Percentiles rank a stretch among this genome's conserved stretches.
Conservation (phyloP, 805 yeast species). For the Babjeviella inositovora region DNA sequence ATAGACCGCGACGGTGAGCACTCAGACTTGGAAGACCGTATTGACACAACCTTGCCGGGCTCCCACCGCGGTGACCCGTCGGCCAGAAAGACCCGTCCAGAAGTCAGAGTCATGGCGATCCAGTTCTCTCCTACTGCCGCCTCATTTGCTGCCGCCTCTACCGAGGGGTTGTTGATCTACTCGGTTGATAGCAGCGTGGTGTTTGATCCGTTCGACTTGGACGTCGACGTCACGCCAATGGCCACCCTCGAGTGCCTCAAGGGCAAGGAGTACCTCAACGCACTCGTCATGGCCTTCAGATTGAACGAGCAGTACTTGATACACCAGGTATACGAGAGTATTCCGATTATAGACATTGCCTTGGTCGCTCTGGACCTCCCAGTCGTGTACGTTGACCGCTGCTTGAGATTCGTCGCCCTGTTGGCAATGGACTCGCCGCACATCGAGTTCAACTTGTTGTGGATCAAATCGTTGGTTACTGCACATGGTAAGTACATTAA, state of each 20-base stretch:
- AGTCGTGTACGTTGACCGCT: conserved; percentile 49
- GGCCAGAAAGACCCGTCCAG: conserved; percentile 61
- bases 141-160: conserved; percentile 87
- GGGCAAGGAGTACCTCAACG: conserved; percentile 51
- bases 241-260: conserved; percentile 43
- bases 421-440: conserved; percentile 61
- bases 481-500: conserved; percentile 68
- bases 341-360: conserved; percentile 57
- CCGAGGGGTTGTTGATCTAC: conserved; percentile 79
- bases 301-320: conserved; percentile 69
- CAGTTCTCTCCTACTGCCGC: conserved; percentile 81
- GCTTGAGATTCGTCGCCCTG: conserved; percentile 56
- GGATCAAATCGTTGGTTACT: conserved; percentile 60
- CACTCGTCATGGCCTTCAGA: conserved; percentile 87
- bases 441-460: conserved; percentile 66
- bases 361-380: conserved; percentile 63
- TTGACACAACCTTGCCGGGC: conserved; percentile 73
- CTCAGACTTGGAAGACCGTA: conserved; percentile 71
- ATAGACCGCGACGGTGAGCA: conserved; percentile 79
- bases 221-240: conserved; percentile 80
- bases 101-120: conserved; percentile 63
- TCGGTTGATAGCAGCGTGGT: conserved; percentile 59
- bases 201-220: conserved; percentile 93
- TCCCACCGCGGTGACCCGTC: conserved; percentile 73
- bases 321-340: conserved; percentile 53